phyloP scores from a whole-genome alignment of 257 asterid genomes.

The Fraxinus quadrangulata region DNA sequence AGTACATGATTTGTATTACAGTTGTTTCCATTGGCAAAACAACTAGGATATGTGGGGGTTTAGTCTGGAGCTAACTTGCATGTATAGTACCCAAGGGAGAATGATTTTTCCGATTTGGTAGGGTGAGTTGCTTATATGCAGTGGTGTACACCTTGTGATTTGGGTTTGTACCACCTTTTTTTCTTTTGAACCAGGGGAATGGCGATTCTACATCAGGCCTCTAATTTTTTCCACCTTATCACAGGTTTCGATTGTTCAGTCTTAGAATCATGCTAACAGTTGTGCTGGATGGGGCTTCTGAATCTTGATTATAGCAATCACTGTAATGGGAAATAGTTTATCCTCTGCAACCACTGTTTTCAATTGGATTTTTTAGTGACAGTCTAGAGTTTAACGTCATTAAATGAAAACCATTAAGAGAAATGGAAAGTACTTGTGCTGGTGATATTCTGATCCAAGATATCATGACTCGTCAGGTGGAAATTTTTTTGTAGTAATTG shows the following conservation, averaged over 20 bases:
- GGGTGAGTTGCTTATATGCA: slow-evolving; percentile 1
- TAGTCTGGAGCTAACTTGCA: not conserved
- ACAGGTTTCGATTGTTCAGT: not conserved
- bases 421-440: not conserved
- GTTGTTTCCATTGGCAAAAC: not conserved
- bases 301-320: not conserved
- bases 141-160: not conserved
- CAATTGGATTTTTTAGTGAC: not conserved
- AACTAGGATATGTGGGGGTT: not conserved
- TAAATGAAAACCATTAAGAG: not conserved
- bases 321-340: not conserved
- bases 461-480: not conserved
- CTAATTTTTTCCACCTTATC: not conserved
- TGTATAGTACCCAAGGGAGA: not conserved
- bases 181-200: not conserved
- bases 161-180: slow-evolving; percentile 1
- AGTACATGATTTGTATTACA: not conserved
- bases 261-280: not conserved
- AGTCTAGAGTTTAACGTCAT: not conserved
- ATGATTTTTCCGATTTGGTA: not conserved
- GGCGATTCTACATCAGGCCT: not conserved
- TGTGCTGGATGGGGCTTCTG: slow-evolving; percentile 6
- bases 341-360: not conserved
- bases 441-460: not conserved
- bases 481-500: not conserved